Base-by-base conservation (phyloP, 164 flowering plant species). In the Aristolochia contorta region DNA sequence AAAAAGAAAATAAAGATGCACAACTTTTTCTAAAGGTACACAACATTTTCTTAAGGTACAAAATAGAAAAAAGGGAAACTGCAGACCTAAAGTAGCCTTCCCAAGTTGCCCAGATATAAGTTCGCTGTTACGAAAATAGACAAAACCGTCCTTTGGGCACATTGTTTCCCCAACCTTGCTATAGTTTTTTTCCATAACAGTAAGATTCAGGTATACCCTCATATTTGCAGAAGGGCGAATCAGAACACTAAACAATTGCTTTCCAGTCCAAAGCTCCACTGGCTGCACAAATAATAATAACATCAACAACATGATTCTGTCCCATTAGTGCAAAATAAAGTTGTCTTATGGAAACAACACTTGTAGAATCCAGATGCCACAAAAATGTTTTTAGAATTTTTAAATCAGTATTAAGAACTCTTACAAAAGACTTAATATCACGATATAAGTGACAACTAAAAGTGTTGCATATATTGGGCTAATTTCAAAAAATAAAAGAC, bases 61-160 rank as follows among this genome's bases (percentile, higher is more conserved):
- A 24, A 30, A 15, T 12, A 21, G 16, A 56, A 32, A 25, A 14
- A n/a, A 16, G 12, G 27, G 47, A n/a, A 23, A 41, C 6, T 10
- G 9, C n/a, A 24, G 22, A 94, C 99, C 99, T 76, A 94, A 67
- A 41, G 97, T 91, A 69, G 86, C 93, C 73, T 91, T 94, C 63
- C 97, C 99, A 66, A 94, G 77, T 74, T 91, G 97, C 54, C 99
- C 97, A 56, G 81, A 81, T 54, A 94, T 65, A 37, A 94, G 89
- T 70, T 94, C 97, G 73, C 99, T 91, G 54, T 94, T 94, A 15
- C 89, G 87, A 25, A 94, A 75, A 68, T 80, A 91, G 54, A 94
- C 97, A 83, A 76, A 94, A n/a, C 95, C 93, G 76, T 94, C 99
- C 71, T 75, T 88, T 6, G 82, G 81, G 62, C 99, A 94, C 99